Conservation (phyloP, 2,329 filamentous ascomycete genomes). For the Pseudocercospora musae region DNA sequence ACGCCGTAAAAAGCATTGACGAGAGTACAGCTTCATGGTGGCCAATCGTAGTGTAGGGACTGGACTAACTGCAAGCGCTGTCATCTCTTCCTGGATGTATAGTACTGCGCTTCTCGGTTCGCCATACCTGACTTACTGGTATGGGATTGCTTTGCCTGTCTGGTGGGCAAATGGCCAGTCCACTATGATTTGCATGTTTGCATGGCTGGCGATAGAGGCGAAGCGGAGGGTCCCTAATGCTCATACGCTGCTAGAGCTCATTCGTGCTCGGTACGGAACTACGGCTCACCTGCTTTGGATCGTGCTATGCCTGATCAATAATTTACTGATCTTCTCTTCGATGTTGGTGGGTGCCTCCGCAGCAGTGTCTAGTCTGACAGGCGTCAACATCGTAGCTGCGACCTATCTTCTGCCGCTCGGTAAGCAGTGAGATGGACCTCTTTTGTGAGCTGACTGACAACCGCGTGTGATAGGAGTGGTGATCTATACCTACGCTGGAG, state of each 20-base stretch:
- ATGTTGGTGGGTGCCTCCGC: slow-evolving; percentile 44
- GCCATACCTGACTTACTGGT: not conserved
- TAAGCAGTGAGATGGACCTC: too few species aligned
- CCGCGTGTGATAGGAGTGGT: slow-evolving; percentile 16
- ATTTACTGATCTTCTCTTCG: slow-evolving; percentile 41
- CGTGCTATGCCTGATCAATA: slow-evolving; percentile 41
- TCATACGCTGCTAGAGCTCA: slow-evolving; percentile 48
- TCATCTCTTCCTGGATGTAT: not conserved
- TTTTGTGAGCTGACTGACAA: too few species aligned
- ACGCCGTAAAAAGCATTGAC: too few species aligned
- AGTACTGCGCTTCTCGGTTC: too few species aligned
- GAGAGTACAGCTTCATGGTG: not conserved
- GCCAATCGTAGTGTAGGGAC: not conserved
- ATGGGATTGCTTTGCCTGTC: not conserved
- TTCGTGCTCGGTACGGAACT: slow-evolving; percentile 27
- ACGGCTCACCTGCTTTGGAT: slow-evolving; percentile 41
- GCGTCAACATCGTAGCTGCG: slow-evolving; percentile 43
- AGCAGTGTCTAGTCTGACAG: slow-evolving; percentile 42
- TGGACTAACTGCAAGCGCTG: not conserved
- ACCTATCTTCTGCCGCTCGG: slow-evolving; percentile 37
- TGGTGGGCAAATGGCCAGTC: not conserved
- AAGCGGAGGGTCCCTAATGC: slow-evolving; percentile 83
- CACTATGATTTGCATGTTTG: slow-evolving; percentile 68
- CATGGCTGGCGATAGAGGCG: slow-evolving; percentile 80
- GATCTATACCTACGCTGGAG: slow-evolving; percentile 35